These are phyloP conservation scores for Calonectria hawksworthii DNA, from an alignment of 2,329 filamentous ascomycete genomes.

Conservation along the genomic window DNA sequence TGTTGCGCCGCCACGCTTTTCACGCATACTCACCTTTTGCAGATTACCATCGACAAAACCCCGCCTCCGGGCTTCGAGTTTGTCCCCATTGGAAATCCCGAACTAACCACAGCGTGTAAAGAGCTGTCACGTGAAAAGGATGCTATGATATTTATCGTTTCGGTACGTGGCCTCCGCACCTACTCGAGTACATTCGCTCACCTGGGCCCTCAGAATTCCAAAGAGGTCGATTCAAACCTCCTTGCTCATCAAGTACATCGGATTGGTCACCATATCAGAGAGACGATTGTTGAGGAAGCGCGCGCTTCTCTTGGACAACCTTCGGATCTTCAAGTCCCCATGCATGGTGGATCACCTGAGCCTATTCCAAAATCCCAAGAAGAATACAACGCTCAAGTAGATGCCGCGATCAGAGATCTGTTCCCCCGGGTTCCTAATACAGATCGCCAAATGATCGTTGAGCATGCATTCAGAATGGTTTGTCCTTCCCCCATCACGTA, in stretches of 20 bases:
- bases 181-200: conserved; percentile 23
- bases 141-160: conserved; percentile 77
- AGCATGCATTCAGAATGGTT: conserved; percentile 75
- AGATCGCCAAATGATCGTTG: conserved; percentile 73
- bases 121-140: conserved; percentile 73
- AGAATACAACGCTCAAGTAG: conserved; percentile 73
- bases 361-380: conserved; percentile 71
- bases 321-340: conserved; percentile 36
- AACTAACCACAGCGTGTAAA: conserved; percentile 73
- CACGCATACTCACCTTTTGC: conserved; percentile 46
- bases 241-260: conserved; percentile 69
- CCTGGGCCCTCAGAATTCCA: conserved; percentile 46
- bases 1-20: conserved; percentile 30
- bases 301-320: conserved; percentile 46
- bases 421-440: conserved; percentile 77
- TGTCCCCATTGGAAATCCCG: conserved; percentile 73
- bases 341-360: conserved; percentile 60
- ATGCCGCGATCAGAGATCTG: conserved; percentile 72
- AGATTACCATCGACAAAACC: conserved; percentile 66
- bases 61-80: conserved; percentile 75
- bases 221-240: conserved; percentile 51
- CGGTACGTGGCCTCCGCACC: conserved; percentile 59
- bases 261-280: conserved; percentile 72
- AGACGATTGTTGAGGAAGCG: conserved; percentile 72
- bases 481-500: conserved; percentile 41